A percentile compares a stretch with the other conserved stretches of the same genome.
These are phyloP conservation scores for Drechslerella dactyloides DNA, from an alignment of 2,329 filamentous ascomycete species.

Conservation along the genomic window DNA sequence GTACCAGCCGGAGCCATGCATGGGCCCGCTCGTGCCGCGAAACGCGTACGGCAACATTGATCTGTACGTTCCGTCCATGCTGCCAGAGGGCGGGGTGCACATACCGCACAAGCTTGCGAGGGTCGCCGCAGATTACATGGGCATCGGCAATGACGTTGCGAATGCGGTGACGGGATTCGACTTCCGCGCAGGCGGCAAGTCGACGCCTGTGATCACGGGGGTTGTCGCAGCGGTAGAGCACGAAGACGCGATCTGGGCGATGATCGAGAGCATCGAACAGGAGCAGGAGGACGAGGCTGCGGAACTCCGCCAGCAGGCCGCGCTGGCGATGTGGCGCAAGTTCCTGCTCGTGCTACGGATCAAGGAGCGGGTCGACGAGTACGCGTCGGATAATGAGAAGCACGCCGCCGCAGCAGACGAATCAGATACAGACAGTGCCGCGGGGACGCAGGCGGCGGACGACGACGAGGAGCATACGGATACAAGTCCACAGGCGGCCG, in stretches of 20 bases:
- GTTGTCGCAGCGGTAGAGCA: constrained; percentile 76
- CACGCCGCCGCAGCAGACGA: constrained; percentile 38
- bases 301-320: constrained; percentile 15
- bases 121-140: constrained; percentile 75
- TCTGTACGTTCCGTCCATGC: constrained; percentile 41
- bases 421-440: constrained; percentile 8
- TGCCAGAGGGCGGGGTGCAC: constrained; percentile 21
- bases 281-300: constrained; percentile 35
- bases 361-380: constrained; percentile 72
- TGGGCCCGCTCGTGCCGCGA: constrained; percentile 73
- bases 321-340: constrained; percentile 66
- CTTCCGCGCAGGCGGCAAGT: constrained; percentile 77
- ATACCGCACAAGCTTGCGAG: constrained; percentile 62
- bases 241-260: constrained; percentile 61
- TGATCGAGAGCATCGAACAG: constrained; percentile 42
- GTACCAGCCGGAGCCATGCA: constrained; percentile 77
- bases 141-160: constrained; percentile 74
- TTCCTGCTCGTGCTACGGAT: constrained; percentile 71
- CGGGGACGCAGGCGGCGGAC: constrained; percentile 64
- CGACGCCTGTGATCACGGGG: constrained; percentile 81
- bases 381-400: constrained; percentile 55
- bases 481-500: constrained; percentile 28
- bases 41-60: constrained; percentile 87
- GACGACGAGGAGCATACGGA: constrained; percentile 59
- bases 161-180: constrained; percentile 89